Evolutionary conservation across 192 early-diverging fungal species (phyloP), one percentile per base, ranked within the genome.

Genomic region (Coemansia sp.): DNA sequence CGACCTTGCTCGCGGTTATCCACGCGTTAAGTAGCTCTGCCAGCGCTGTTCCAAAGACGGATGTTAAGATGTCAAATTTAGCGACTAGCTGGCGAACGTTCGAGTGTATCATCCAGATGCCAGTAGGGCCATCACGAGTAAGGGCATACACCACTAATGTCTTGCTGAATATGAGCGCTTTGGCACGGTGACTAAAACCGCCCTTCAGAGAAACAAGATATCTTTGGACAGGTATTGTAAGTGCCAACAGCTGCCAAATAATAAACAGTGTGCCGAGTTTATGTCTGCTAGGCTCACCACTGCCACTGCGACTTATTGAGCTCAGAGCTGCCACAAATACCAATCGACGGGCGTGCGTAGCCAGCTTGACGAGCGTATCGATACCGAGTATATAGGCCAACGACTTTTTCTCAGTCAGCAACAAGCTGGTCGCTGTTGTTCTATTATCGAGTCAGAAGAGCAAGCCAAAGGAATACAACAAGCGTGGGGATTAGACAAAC

Each of bases 1-100:
- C 73, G 27, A 75, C 36, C n/a, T 32, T 54, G 53, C 59, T 65
- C 25, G 66, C 60, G 0, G 69, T 64, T 12, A 75, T 43, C 73
- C 73, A 75, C 3, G 43, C 24, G n/a, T n/a, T n/a, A n/a, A n/a
- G n/a, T n/a, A n/a, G n/a, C n/a, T n/a, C n/a, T n/a, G n/a, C n/a
- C n/a, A 64, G 17, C 0, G 49, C 17, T 1, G 62, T 35, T 24
- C 62, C 51, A 11, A 53, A 24, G 3, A 47, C 46, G 24, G 12
- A 15, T 22, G 19, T 24, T 20, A 64, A 47, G 17, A 54, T 43
- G 40, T 32, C 14, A 25, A 54, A 24, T 2, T 47, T 47, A 17
- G 3, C n/a, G 47, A 47, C 12, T 2, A 64, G n/a, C 7, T 51
- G 17, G 2, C 25, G 46, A 25, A 64, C 14, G 15, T 51, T 51